Base-by-base conservation (phyloP, 2,329 filamentous ascomycete species). In the Fusarium illudens region DNA sequence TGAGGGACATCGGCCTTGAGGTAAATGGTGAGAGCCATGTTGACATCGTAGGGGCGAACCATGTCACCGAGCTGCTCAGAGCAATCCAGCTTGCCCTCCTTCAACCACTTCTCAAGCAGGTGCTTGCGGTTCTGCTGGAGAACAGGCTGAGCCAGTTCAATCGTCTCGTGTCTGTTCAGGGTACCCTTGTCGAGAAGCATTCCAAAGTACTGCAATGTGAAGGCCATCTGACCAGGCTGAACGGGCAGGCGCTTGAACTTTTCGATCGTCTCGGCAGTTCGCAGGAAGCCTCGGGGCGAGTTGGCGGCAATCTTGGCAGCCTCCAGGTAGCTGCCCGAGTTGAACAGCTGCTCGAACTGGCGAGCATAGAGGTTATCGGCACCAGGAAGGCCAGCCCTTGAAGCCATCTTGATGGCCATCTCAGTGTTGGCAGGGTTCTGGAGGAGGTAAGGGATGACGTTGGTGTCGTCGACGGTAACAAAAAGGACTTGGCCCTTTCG, bases 61-160 rank as follows among this genome's bases (percentile, higher is more conserved):
- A 97, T 89, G 78, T 99, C 96, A 83, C 96, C 96, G 51, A 99
- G 88, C 80, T 97, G 93, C 82, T 99, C 96, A 0, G 96, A 98
- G 81, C 92, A 94, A 78, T 96, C 93, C 42, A 99, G 87, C 84
- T 99, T 99, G 80, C 93, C 92, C 82, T 98, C 96, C 76, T 91
- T 91, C 79, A 98, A 87, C 96, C 96, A 99, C 82, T 99, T 99
- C 82, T 98, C 96, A 27, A 99, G 87, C 25, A 99, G 84, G 76
- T 98, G 93, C 83, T 97, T 98, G 70, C 96, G 90, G 79, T 94
- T 96, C 80, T 99, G 96, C 59, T 92, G 89, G 60, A 99, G 86
- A 19, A 99, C 96, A 19, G 96, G 96, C 71, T 94, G 90, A 10
- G 96, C 94, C 65, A 99, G 86, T 83, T 99, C 96, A 36, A 99